Percentiles rank a stretch among this genome's conserved stretches.
Conservation (phyloP, 176 grass and related monocot genomes). For the Carex kokanica region DNA sequence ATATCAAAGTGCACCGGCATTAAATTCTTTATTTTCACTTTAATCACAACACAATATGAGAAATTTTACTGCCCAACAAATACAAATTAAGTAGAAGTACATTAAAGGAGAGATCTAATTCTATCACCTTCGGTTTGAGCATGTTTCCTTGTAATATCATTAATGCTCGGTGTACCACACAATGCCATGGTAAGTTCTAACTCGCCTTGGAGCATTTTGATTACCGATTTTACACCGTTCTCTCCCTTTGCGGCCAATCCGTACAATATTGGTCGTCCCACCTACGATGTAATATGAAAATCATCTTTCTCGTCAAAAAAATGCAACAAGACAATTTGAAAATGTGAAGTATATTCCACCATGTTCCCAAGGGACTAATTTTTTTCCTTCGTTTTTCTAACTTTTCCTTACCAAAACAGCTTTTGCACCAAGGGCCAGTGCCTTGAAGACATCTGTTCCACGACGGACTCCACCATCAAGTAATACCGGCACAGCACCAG, state of each 20-base stretch:
- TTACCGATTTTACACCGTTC: conserved; percentile 54
- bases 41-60: background rate
- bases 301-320: background rate
- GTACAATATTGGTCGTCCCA: conserved; percentile 64
- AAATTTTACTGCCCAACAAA: background rate
- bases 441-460: conserved; percentile 77
- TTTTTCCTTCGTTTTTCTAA: background rate
- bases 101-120: conserved; percentile 55
- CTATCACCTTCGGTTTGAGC: conserved; percentile 47
- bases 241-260: conserved; percentile 75
- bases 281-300: conserved; percentile 33
- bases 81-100: background rate
- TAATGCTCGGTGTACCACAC: conserved; percentile 54
- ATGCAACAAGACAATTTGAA: background rate
- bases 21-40: background rate
- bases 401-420: conserved; percentile 51
- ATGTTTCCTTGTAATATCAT: conserved; percentile 52
- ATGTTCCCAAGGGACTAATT: background rate
- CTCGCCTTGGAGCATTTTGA: conserved; percentile 71
- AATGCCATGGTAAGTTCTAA: conserved; percentile 79
- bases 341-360: background rate
- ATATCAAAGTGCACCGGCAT: too few relatives aligned
- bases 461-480: conserved; percentile 79
- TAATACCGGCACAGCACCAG: conserved; percentile 60
- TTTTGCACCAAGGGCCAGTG: conserved; percentile 68